A percentile compares a stretch with the other conserved stretches of the same genome.
Conservation (phyloP, 495 filamentous ascomycete species). For the Ramalina intermedia region DNA sequence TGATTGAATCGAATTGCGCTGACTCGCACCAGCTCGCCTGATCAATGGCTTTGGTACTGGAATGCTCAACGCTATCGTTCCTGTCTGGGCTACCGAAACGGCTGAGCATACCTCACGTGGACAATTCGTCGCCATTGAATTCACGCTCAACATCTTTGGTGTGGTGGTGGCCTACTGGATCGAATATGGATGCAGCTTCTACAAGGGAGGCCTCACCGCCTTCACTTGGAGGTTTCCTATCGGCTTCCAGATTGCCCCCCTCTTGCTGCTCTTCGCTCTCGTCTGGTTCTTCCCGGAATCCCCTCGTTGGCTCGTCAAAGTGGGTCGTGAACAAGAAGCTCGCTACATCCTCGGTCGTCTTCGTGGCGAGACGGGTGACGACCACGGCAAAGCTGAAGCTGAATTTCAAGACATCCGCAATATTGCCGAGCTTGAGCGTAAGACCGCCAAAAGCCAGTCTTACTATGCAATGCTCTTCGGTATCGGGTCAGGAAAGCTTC, state of each 20-base stretch:
- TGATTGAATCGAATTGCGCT: background rate
- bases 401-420: constrained; percentile 50
- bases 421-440: constrained; percentile 41
- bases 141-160: constrained; percentile 52
- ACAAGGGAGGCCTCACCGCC: constrained; percentile 35
- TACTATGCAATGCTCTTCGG: constrained; percentile 52
- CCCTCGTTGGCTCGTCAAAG: constrained; percentile 44
- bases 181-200: constrained; percentile 43
- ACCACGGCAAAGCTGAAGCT: constrained; percentile 34
- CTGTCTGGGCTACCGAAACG: constrained; percentile 56
- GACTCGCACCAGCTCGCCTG: constrained; percentile 27
- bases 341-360: constrained; percentile 37
- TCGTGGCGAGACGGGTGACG: constrained; percentile 40
- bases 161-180: constrained; percentile 55
- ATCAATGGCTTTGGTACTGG: constrained; percentile 58
- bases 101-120: constrained; percentile 53
- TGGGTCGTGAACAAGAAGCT: constrained; percentile 36
- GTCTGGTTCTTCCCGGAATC: constrained; percentile 43
- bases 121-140: constrained; percentile 56
- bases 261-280: constrained; percentile 33
- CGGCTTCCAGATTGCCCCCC: constrained; percentile 47
- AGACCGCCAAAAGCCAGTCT: constrained; percentile 32
- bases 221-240: constrained; percentile 58
- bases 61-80: constrained; percentile 52
- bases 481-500: constrained; percentile 43